Evolutionary conservation across 2,329 filamentous ascomycete species (phyloP).

Genomic region (Xylaria sp.): DNA sequence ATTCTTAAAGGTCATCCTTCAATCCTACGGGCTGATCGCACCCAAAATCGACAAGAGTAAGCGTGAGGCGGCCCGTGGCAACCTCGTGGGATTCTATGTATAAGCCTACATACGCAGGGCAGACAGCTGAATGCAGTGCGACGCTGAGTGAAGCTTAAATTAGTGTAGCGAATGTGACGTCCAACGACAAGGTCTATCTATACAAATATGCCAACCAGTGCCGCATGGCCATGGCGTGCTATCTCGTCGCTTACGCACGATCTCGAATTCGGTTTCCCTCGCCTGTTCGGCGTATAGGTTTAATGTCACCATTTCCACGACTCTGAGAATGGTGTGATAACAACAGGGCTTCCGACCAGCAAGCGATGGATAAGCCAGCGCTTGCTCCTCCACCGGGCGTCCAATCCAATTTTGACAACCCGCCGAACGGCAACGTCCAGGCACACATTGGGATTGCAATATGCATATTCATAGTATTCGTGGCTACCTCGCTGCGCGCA

Average conservation of each 20-base stretch:
- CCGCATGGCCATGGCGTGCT: not conserved
- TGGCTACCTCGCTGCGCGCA: slow-evolving; percentile 35
- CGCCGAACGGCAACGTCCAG: slow-evolving; percentile 38
- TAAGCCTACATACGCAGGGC: slow-evolving; percentile 4
- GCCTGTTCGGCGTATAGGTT: not conserved
- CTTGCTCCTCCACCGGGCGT: slow-evolving; percentile 39
- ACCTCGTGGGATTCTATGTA: not conserved
- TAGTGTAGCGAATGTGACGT: not conserved
- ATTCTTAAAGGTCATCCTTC: slow-evolving; percentile 17
- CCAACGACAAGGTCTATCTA: not conserved
- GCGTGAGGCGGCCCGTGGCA: not conserved
- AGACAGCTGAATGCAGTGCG: not conserved
- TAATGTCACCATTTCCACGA: not conserved
- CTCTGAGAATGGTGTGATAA: not conserved
- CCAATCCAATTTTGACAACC: slow-evolving; percentile 41
- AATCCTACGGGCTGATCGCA: slow-evolving; percentile 13
- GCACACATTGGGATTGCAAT: slow-evolving; percentile 36
- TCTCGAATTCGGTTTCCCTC: not conserved
- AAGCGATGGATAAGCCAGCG: slow-evolving; percentile 36
- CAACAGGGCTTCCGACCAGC: slow-evolving; percentile 10
- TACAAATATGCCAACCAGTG: not conserved
- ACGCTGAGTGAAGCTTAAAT: not conserved
- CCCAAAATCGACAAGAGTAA: not conserved
- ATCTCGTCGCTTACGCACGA: not conserved
- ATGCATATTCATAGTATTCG: slow-evolving; percentile 34